Percentiles rank a stretch among this genome's conserved stretches.
phyloP scores from a whole-genome alignment of 805 yeast species.

The Candida arabinofermentans region DNA sequence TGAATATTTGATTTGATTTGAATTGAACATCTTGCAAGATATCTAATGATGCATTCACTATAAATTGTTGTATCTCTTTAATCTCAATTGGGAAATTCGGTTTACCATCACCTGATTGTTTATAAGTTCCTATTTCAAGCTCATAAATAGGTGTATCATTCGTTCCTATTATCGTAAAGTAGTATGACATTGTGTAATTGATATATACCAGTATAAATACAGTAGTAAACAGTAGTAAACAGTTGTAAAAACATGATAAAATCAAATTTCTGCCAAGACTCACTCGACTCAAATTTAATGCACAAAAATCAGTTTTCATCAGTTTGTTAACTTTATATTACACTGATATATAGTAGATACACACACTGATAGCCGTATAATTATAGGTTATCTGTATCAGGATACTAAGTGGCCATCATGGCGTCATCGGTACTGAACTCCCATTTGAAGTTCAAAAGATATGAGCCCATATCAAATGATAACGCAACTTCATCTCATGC shows the following conservation, averaged over 20 bases:
- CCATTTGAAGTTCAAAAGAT: constrained; percentile 14
- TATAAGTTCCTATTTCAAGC: constrained; percentile 74
- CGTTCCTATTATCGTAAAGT: constrained; percentile 84
- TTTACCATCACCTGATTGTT: constrained; percentile 62
- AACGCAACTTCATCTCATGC: background rate
- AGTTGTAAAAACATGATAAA: too few relatives aligned
- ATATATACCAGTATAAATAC: too few relatives aligned
- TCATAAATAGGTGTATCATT: constrained; percentile 85
- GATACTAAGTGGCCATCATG: constrained; percentile 4
- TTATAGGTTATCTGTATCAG: too few relatives aligned
- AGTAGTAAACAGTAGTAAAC: too few relatives aligned
- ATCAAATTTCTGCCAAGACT: too few relatives aligned
- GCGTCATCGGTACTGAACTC: constrained; percentile 12
- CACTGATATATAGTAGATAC: too few relatives aligned
- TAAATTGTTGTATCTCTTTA: constrained; percentile 80
- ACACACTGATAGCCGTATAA: too few relatives aligned
- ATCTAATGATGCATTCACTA: constrained; percentile 84
- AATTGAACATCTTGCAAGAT: constrained; percentile 89
- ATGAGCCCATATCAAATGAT: constrained; percentile 5
- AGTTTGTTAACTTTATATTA: too few relatives aligned
- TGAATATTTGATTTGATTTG: constrained; percentile 58
- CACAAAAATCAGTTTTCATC: too few relatives aligned
- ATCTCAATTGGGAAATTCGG: constrained; percentile 64
- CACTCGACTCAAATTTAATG: too few relatives aligned
- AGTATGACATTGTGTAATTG: too few relatives aligned